These are phyloP conservation scores for Flaveria sonorensis DNA, from an alignment of 129 eudicot species.

Conservation along the genomic window DNA sequence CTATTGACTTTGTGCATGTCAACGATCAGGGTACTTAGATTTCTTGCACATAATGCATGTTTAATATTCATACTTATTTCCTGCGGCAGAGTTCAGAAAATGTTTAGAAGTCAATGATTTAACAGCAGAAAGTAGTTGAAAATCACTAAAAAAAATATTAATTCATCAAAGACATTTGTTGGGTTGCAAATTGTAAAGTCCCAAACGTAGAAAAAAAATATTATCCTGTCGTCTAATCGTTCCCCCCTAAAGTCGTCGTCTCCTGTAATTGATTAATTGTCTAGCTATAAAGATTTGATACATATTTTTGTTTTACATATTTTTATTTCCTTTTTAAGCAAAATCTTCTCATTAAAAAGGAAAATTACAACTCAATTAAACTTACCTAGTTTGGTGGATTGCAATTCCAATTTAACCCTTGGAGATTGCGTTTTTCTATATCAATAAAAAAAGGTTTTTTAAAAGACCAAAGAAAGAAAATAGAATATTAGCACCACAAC, in stretches of 20 bases:
- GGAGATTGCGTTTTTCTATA: background rate
- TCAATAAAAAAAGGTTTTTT: too few relatives aligned
- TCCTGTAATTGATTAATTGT: too few relatives aligned
- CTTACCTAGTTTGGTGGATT: background rate
- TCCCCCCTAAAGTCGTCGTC: background rate
- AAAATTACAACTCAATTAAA: background rate
- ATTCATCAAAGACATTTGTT: background rate
- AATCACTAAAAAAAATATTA: background rate
- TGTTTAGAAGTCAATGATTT: background rate
- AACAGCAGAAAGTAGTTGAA: conserved; percentile 12
- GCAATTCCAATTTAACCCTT: background rate
- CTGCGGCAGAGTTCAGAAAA: background rate
- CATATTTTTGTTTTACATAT: background rate
- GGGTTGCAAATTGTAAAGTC: background rate
- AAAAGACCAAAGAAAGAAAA: too few relatives aligned
- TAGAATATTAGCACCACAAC: background rate
- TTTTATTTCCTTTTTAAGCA: background rate
- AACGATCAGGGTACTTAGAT: background rate
- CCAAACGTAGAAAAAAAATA: background rate
- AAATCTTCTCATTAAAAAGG: background rate
- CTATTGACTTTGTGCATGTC: conserved; percentile 5
- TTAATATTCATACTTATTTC: background rate
- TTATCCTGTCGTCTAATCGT: background rate
- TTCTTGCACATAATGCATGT: background rate
- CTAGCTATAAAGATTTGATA: background rate